Evolutionary conservation across 2,329 filamentous ascomycete species (phyloP), one percentile per base, ranked within the genome.

Genomic region (Aspergillus aculeatinus): DNA sequence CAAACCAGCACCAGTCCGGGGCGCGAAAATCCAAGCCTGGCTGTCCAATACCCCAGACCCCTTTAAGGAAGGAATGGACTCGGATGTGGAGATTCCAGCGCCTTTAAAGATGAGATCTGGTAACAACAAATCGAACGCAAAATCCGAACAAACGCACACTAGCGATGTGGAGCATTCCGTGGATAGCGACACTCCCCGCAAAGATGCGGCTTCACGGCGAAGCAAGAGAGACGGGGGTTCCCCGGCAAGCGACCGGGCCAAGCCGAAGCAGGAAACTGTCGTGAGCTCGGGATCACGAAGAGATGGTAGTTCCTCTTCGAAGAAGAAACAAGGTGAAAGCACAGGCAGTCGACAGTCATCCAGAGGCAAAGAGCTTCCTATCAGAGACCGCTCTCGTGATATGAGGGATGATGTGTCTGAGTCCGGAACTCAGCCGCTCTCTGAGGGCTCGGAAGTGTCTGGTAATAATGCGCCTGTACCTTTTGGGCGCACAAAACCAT

Each of bases 21-120:
- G 81, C 14, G 79, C 80, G 55, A 84, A 84, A 51, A 82, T 89
- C 27, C 83, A 88, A 71, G 83, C 85, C 52, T 89, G 86, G 86
- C 79, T 89, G 5, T 81, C 81, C 2, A 77, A 77, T 55, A 85
- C 83, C 2, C 78, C 81, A 9, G 83, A 86, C 70, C 82, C 83
- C 2, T 84, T 86, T 60, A 61, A 80, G 51, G 81, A 83, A n/a
- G 70, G 70, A 23, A 65, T 70, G 33, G 67, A 70, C 23, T 65
- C 67, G 3, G 68, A 70, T 29, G 74, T 71, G 48, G 76, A 79
- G 51, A 69, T 79, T 35, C 77, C 78, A 9, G 73, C 74, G 27
- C 77, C 77, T 10, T 58, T 79, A 31, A 77, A 77, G 55, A 76
- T 76, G 53, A 78, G 78, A 39, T 72, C 74, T 4, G 72, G 72